Evolutionary conservation across 768 basidiomycete species (phyloP).

Genomic region (Lactarius evosmus): DNA sequence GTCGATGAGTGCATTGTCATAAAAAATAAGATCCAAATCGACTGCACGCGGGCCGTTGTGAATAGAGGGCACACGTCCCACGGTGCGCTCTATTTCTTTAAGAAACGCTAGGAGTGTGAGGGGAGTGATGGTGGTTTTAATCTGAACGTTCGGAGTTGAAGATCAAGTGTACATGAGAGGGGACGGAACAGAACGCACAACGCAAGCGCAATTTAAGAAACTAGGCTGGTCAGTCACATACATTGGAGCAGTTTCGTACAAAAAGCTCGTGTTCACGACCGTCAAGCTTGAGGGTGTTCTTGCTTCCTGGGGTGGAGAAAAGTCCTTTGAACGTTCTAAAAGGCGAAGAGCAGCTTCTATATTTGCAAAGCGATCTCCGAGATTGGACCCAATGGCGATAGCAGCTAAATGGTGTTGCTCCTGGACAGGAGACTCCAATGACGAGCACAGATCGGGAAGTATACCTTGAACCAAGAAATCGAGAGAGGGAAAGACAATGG

Average conservation of each 20-base stretch:
- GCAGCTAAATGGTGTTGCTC: constrained; percentile 46
- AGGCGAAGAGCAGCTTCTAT: constrained; percentile 73
- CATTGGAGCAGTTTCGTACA: constrained; percentile 96
- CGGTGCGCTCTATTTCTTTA: constrained; percentile 66
- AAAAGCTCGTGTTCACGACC: constrained; percentile 76
- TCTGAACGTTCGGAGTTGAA: constrained; percentile 41
- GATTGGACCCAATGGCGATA: constrained; percentile 85
- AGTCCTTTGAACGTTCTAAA: constrained; percentile 50
- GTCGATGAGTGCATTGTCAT: constrained; percentile 59
- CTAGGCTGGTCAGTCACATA: constrained; percentile 87
- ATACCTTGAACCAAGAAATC: background rate
- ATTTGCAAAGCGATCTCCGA: constrained; percentile 82
- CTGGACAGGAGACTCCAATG: background rate
- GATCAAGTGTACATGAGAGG: background rate
- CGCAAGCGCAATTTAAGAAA: constrained; percentile 89
- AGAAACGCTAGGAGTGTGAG: constrained; percentile 53
- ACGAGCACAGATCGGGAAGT: background rate
- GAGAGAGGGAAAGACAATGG: background rate
- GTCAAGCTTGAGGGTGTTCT: constrained; percentile 33
- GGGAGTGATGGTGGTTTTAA: constrained; percentile 71
- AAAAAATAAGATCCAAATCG: constrained; percentile 85
- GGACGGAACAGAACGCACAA: constrained; percentile 50
- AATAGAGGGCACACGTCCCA: constrained; percentile 77
- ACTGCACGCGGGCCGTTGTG: constrained; percentile 86
- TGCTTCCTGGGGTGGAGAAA: constrained; percentile 32